Conservation (phyloP, 139 green algal genomes). For the Coelastrella sp. region DNA sequence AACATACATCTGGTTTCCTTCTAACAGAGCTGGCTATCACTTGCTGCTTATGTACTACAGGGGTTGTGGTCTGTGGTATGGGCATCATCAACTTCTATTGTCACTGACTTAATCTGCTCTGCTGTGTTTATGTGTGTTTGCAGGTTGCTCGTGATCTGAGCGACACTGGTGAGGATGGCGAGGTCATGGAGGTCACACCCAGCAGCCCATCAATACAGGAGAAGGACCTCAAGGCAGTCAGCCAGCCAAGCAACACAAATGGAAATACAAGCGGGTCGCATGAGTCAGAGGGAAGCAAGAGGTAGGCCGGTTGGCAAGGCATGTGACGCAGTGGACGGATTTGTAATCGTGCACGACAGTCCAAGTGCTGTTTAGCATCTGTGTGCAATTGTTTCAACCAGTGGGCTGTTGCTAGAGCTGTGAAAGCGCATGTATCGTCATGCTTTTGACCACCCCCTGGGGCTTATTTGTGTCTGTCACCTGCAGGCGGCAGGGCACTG, state of each 20-base stretch:
- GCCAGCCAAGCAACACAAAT: conserved; percentile 47
- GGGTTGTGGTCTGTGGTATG: background rate
- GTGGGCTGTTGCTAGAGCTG: no score
- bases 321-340: no score
- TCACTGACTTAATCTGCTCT: background rate
- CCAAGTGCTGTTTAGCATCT: no score
- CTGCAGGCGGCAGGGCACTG: conserved; percentile 39
- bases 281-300: conserved; percentile 21
- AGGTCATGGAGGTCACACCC: conserved; percentile 26
- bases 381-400: no score
- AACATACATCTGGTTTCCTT: background rate
- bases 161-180: conserved; percentile 20
- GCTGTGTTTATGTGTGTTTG: background rate
- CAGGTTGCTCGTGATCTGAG: conserved; percentile 17
- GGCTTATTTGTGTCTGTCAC: background rate
- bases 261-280: conserved; percentile 45
- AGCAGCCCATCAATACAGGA: conserved; percentile 47
- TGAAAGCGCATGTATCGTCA: background rate
- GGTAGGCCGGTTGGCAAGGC: background rate
- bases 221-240: conserved; percentile 41
- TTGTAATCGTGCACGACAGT: no score
- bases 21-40: background rate
- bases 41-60: background rate
- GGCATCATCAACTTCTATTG: background rate
- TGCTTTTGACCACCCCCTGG: background rate